Evolutionary conservation across 805 yeast species (phyloP).

Genomic region (Huiozyma naganishii): DNA sequence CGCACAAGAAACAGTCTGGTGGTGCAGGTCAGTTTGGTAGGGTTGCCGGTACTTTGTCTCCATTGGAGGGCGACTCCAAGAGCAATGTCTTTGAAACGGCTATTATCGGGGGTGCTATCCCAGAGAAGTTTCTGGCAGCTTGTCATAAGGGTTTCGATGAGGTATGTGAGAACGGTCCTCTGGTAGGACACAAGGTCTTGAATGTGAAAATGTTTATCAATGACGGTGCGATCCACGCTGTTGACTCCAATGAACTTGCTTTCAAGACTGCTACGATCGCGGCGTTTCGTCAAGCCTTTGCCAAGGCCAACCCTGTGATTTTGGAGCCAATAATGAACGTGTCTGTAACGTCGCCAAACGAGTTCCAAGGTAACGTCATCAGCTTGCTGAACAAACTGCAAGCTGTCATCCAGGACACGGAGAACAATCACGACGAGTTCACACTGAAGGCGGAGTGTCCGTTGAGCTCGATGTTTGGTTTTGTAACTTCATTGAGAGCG

Average conservation of each 20-base stretch:
- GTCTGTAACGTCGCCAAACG: conserved; percentile 86
- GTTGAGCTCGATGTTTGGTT: conserved; percentile 92
- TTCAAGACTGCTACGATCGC: conserved; percentile 86
- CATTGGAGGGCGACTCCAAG: conserved; percentile 33
- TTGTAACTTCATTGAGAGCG: conserved; percentile 91
- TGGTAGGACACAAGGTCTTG: conserved; percentile 86
- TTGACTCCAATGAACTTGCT: conserved; percentile 92
- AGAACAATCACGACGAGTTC: conserved; percentile 88
- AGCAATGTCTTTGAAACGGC: conserved; percentile 73
- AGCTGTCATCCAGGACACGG: conserved; percentile 90
- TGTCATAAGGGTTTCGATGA: conserved; percentile 95
- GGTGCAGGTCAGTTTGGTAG: conserved; percentile 99
- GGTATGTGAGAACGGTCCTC: conserved; percentile 90
- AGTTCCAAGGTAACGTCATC: conserved; percentile 89
- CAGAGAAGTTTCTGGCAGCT: conserved; percentile 88
- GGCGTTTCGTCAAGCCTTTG: conserved; percentile 87
- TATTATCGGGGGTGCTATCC: conserved; percentile 93
- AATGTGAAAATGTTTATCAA: conserved; percentile 89
- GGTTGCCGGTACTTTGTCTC: conserved; percentile 74
- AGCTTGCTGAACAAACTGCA: conserved; percentile 85
- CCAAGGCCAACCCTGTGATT: conserved; percentile 74
- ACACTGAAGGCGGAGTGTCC: conserved; percentile 91
- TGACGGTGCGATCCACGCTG: conserved; percentile 97
- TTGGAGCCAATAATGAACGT: conserved; percentile 96
- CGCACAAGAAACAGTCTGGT: conserved; percentile 97